Evolutionary conservation across 2,329 filamentous ascomycete species (phyloP).

Genomic region (Alternaria gansuensis): DNA sequence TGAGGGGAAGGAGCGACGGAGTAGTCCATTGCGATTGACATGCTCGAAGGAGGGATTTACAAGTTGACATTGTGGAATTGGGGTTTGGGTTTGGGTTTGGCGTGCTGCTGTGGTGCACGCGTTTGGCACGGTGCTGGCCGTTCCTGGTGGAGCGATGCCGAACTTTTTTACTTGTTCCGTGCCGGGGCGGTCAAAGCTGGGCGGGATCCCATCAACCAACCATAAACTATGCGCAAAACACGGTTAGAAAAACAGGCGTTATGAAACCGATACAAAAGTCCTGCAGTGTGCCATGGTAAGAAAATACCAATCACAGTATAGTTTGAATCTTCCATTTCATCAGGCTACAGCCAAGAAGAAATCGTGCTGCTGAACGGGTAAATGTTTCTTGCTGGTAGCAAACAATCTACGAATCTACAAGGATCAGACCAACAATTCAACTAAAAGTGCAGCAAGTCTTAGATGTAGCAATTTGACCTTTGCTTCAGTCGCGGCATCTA

Average conservation of each 20-base stretch:
- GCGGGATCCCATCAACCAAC: slow-evolving; percentile 10
- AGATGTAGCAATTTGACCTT: no score
- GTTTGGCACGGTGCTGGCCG: slow-evolving; percentile 23
- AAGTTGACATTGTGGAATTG: slow-evolving; percentile 47
- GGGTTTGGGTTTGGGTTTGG: slow-evolving; percentile 26
- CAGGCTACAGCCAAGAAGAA: neutral
- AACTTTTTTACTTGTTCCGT: slow-evolving; percentile 45
- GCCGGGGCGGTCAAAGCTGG: slow-evolving; percentile 24
- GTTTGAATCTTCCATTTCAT: neutral
- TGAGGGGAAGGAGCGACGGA: slow-evolving; percentile 36
- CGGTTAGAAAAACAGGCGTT: neutral
- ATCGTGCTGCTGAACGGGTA: slow-evolving; percentile 16
- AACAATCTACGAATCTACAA: slow-evolving; percentile 3
- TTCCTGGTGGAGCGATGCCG: slow-evolving; percentile 21
- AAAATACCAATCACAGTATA: neutral
- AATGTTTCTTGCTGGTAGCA: slow-evolving; percentile 15
- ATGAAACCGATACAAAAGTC: neutral
- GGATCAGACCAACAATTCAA: neutral
- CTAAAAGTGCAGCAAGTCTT: neutral
- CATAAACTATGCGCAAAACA: neutral
- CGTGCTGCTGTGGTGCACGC: slow-evolving; percentile 13
- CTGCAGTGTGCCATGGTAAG: neutral
- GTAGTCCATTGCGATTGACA: slow-evolving; percentile 26
- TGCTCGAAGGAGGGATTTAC: slow-evolving; percentile 42
- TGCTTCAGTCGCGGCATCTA: slow-evolving; percentile 13